Evolutionary conservation across 176 grass and related monocot genomes (phyloP).

Genomic region (Aegilops sharonensis): DNA sequence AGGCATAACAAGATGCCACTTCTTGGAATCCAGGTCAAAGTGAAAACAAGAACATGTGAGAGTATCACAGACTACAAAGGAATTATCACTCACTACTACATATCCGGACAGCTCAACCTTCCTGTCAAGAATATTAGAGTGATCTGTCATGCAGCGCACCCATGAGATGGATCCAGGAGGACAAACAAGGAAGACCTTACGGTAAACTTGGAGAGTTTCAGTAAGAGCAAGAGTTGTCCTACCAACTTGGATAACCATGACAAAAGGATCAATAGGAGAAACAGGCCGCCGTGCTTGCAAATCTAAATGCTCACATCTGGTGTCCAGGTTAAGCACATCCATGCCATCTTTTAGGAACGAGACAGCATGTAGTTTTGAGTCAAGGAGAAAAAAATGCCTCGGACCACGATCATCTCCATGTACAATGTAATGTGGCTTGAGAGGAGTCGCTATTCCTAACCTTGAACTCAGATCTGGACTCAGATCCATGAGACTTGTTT

Average conservation of each 20-base stretch:
- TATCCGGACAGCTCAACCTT: background rate
- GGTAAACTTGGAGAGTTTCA: background rate
- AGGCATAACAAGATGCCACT: background rate
- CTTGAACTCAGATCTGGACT: background rate
- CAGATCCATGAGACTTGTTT: background rate
- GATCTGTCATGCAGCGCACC: background rate
- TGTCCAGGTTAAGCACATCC: too few species aligned
- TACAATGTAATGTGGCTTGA: background rate
- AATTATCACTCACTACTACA: background rate
- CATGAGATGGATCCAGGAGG: background rate
- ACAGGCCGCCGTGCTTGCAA: background rate
- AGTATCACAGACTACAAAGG: background rate
- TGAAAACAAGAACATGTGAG: background rate
- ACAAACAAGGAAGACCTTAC: background rate
- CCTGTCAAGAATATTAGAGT: background rate
- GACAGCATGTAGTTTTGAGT: background rate
- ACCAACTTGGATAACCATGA: background rate
- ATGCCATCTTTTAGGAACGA: too few species aligned
- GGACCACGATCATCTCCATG: background rate
- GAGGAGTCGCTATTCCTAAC: too few species aligned
- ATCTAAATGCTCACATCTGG: background rate
- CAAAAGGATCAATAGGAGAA: background rate
- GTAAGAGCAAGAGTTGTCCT: background rate
- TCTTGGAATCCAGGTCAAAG: background rate
- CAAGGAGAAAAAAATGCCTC: background rate